Conservation (phyloP, 164 flowering plant genomes). For the Nelumbo lutea region DNA sequence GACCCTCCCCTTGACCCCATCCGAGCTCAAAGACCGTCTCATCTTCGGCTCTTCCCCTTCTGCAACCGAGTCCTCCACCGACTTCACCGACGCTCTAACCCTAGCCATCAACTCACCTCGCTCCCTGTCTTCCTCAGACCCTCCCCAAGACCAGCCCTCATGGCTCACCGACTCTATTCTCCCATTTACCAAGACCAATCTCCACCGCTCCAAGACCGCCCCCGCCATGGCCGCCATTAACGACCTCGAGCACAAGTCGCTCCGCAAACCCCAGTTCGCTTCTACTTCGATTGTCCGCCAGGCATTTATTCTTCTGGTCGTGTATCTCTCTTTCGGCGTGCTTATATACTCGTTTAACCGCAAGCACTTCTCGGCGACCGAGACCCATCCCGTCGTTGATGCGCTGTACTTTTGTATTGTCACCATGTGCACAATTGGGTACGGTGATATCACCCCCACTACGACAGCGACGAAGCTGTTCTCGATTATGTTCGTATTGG, state of each 20-base stretch:
- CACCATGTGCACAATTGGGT: slow-evolving; percentile 17
- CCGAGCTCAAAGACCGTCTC: slow-evolving; percentile 62
- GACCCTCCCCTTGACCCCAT: slow-evolving; percentile 44
- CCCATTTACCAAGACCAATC: slow-evolving; percentile 30
- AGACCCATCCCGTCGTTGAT: slow-evolving; percentile 14
- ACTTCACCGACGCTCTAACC: slow-evolving; percentile 10
- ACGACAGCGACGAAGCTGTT: slow-evolving; percentile 7
- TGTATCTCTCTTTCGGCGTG: slow-evolving; percentile 6
- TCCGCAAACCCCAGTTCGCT: background rate
- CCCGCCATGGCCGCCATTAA: slow-evolving; percentile 84
- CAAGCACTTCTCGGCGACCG: slow-evolving; percentile 8
- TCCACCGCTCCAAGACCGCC: slow-evolving; percentile 83
- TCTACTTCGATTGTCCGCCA: background rate
- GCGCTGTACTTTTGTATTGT: slow-evolving; percentile 16
- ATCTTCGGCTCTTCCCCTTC: slow-evolving; percentile 69
- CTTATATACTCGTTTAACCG: slow-evolving; percentile 4
- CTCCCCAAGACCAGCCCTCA: slow-evolving; percentile 5
- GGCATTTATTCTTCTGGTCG: slow-evolving; percentile 3
- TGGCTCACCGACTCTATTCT: slow-evolving; percentile 38
- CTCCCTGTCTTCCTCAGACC: background rate
- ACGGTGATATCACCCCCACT: slow-evolving; percentile 12
- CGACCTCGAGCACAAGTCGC: too few species aligned
- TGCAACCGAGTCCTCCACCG: slow-evolving; percentile 10
- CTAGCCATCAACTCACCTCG: background rate
- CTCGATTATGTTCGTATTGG: slow-evolving; percentile 12